Percentiles rank a stretch among this genome's conserved stretches.
Evolutionary conservation across 106 monocot species (phyloP).

Genomic region (Dioscorea zingiberensis): DNA sequence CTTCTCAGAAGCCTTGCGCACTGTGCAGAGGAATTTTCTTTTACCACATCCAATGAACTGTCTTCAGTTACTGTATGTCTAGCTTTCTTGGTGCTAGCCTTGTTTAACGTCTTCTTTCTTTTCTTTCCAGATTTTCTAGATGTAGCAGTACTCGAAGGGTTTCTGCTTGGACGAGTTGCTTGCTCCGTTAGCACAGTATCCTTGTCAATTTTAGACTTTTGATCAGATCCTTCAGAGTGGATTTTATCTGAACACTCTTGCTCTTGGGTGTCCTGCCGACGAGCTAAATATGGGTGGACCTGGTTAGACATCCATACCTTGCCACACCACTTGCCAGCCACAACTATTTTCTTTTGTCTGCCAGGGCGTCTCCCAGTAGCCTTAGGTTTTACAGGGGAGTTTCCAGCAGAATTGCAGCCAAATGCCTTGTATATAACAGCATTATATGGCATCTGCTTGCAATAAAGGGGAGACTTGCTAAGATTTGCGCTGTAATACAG

Average conservation of each 20-base stretch:
- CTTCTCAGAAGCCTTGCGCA: conserved; percentile 27
- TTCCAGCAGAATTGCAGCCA: conserved; percentile 28
- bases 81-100: conserved; percentile 26
- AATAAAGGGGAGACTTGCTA: conserved; percentile 79
- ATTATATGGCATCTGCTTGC: conserved; percentile 86
- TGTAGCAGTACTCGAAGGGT: neutral
- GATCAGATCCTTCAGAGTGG: conserved; percentile 2
- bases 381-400: conserved; percentile 24
- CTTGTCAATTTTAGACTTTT: conserved; percentile 8
- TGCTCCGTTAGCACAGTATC: conserved; percentile 2
- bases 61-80: neutral
- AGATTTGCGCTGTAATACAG: conserved; percentile 76
- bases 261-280: conserved; percentile 13
- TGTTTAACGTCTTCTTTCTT: conserved; percentile 24
- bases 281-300: conserved; percentile 66
- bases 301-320: conserved; percentile 85
- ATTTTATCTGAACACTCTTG: conserved; percentile 16
- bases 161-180: neutral
- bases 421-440: conserved; percentile 67
- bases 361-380: conserved; percentile 23
- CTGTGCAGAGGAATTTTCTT: conserved; percentile 16
- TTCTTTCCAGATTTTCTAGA: conserved; percentile 30
- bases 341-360: conserved; percentile 56
- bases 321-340: conserved; percentile 83
- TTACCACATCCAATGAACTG: too few relatives aligned